phyloP scores from a whole-genome alignment of 2,329 filamentous ascomycete species.

The Harringtonia aguacate region DNA sequence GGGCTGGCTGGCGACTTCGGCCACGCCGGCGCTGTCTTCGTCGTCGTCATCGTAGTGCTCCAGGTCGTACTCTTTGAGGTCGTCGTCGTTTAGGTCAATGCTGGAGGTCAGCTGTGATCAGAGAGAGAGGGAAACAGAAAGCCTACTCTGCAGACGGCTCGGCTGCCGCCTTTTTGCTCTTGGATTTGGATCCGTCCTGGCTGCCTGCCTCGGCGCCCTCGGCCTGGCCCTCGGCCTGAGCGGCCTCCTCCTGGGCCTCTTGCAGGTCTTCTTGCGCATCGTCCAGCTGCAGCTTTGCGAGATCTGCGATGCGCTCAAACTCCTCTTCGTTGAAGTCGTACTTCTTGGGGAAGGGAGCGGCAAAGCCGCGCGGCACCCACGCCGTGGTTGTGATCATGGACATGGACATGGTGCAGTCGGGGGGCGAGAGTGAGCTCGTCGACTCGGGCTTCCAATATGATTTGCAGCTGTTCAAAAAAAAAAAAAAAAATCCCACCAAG shows the following conservation, averaged over 20 bases:
- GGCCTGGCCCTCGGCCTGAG: background rate
- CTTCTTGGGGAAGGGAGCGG: constrained; percentile 64
- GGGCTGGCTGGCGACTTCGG: constrained; percentile 40
- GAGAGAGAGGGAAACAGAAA: too few species aligned
- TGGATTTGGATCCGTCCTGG: constrained; percentile 13
- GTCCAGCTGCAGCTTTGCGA: constrained; percentile 72
- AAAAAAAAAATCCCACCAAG: background rate
- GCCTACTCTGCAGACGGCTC: constrained; percentile 20
- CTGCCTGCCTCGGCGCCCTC: background rate
- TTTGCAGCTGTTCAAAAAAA: too few species aligned
- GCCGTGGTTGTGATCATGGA: constrained; percentile 69
- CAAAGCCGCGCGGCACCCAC: constrained; percentile 69
- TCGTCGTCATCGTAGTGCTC: constrained; percentile 90
- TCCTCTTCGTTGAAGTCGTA: constrained; percentile 68
- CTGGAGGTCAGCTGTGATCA: constrained; percentile 25
- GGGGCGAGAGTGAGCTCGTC: background rate
- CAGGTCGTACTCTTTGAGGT: constrained; percentile 91
- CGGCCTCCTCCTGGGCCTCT: constrained; percentile 42
- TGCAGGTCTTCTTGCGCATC: constrained; percentile 83
- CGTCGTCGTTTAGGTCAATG: constrained; percentile 58
- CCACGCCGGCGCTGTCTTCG: constrained; percentile 46
- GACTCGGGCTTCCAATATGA: background rate
- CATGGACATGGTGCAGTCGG: constrained; percentile 11
- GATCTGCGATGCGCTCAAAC: constrained; percentile 62
- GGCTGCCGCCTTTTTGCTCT: constrained; percentile 22